phyloP scores from a whole-genome alignment of 129 eudicot species.

The Pulicaria dysenterica region DNA sequence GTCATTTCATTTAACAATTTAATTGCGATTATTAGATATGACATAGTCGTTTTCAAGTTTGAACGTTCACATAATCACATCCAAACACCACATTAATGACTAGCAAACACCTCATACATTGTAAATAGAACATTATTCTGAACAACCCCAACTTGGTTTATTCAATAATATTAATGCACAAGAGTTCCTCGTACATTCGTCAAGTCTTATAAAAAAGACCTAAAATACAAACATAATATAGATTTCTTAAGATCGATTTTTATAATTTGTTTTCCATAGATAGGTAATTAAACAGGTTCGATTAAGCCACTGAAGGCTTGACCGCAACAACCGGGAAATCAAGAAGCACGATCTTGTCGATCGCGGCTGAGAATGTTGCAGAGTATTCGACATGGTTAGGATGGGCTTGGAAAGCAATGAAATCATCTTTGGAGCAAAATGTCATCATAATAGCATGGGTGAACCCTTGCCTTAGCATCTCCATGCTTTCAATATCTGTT shows the following conservation, averaged over 20 bases:
- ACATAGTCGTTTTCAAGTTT: neutral
- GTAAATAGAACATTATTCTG: slow-evolving; percentile 21
- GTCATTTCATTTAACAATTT: neutral
- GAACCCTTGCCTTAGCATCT: slow-evolving; percentile 85
- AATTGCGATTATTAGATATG: neutral
- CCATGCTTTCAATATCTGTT: slow-evolving; percentile 72
- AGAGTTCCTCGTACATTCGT: slow-evolving; percentile 23
- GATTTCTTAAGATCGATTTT: neutral
- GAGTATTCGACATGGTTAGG: slow-evolving; percentile 74
- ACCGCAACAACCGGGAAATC: slow-evolving; percentile 72
- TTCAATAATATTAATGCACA: slow-evolving; percentile 19
- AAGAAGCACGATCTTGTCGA: slow-evolving; percentile 78
- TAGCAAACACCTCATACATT: neutral
- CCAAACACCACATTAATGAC: neutral
- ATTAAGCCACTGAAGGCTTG: slow-evolving; percentile 45
- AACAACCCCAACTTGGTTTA: slow-evolving; percentile 27
- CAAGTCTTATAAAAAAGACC: slow-evolving; percentile 13
- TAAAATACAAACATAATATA: slow-evolving; percentile 6
- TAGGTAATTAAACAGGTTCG: neutral
- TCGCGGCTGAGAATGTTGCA: slow-evolving; percentile 55
- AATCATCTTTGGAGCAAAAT: slow-evolving; percentile 76
- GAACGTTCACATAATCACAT: neutral
- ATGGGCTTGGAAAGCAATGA: slow-evolving; percentile 52
- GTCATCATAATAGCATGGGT: slow-evolving; percentile 93
- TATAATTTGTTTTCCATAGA: neutral